phyloP scores from a whole-genome alignment of 768 basidiomycete species.

The Lactarius psammicola region DNA sequence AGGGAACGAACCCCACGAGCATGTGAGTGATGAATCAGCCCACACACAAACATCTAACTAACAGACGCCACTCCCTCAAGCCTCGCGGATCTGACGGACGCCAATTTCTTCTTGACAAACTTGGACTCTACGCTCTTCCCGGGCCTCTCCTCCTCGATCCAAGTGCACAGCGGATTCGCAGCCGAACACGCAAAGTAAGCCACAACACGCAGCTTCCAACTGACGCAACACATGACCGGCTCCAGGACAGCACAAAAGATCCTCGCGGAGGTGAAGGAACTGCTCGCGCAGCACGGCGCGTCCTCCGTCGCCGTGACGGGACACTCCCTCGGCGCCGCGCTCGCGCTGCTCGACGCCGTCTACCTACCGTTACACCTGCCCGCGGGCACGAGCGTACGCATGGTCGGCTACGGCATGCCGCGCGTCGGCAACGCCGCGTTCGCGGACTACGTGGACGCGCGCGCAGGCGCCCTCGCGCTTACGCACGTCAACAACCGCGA shows the following conservation, averaged over 20 bases:
- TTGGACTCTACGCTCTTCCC: constrained; percentile 54
- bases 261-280: constrained; percentile 42
- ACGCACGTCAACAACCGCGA: constrained; percentile 28
- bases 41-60: neutral
- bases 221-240: neutral
- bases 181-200: constrained; percentile 42
- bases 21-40: constrained; percentile 39
- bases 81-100: constrained; percentile 51
- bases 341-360: constrained; percentile 36
- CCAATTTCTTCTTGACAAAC: constrained; percentile 40
- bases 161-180: constrained; percentile 55
- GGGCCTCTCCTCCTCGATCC: constrained; percentile 44
- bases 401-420: constrained; percentile 50
- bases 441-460: constrained; percentile 35
- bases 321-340: constrained; percentile 30
- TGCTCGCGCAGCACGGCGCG: constrained; percentile 41
- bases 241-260: constrained; percentile 43
- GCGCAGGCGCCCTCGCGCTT: neutral
- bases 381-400: constrained; percentile 38
- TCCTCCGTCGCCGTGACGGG: constrained; percentile 44
- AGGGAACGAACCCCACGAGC: constrained; percentile 58
- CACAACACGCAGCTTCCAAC: neutral
- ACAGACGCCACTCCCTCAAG: constrained; percentile 32
- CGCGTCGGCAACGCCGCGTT: constrained; percentile 53
- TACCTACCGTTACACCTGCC: constrained; percentile 36